Base-by-base conservation (phyloP, 169 alveolate genomes). In the Babesia bigemina region DNA sequence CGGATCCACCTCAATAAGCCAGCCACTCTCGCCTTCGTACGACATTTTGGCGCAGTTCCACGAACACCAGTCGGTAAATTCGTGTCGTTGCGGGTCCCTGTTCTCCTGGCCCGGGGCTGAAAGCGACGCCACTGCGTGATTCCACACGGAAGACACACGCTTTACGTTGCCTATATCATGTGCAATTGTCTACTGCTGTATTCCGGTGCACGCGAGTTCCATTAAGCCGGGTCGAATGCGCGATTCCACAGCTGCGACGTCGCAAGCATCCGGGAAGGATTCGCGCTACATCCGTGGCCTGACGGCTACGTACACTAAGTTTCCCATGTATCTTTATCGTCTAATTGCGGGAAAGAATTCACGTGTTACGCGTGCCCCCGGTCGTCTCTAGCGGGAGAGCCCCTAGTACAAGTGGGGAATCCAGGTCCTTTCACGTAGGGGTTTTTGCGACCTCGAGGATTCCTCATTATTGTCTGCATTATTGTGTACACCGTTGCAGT, bases 1-100 rank as follows among this genome's bases (percentile, higher is more conserved):
- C 19, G 76, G 48, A 21, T 67, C 76, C 44, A 67, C 76, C 48
- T 67, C 76, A 2, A 67, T 63, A 11, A 67, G 56, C 76, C 76
- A 67, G 19, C 33, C 55, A 22, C 76, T 33, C 39, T 67, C 76
- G 17, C 76, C 76, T 13, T 67, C 76, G 21, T 22, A 55, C 11
- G 76, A 29, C 76, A 67, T 67, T 22, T 49, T 67, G 58, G 33
- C 59, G 59, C 4, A 1, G 2, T 6, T 10, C 1, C 9, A 6
- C 4, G 59, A 0, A 10, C 26, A n/a, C 33, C 14, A 17, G 14
- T 10, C 59, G 28, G 21, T 1, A 52, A 14, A 7, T 3, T 22
- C 28, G 50, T 16, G 19, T 2, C n/a, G n/a, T 45, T 16, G 50
- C n/a, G 50, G 2, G 50, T 16, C 50, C 19, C 50, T 45, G n/a